Conservation (phyloP, 768 basidiomycete genomes). For the Lyophyllum atratum region DNA sequence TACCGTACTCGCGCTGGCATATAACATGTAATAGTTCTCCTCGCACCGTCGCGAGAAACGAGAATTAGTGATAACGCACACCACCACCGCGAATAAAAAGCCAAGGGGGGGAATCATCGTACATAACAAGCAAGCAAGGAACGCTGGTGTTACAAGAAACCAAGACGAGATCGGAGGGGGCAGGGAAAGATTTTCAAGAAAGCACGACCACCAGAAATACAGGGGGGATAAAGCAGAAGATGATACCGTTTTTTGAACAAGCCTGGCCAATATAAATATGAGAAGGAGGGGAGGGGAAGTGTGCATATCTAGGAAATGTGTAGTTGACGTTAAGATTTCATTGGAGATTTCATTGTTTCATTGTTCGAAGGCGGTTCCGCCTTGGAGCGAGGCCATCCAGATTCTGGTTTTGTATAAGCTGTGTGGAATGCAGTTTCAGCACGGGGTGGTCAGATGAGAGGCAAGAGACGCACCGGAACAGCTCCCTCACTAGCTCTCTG, state of each 20-base stretch:
- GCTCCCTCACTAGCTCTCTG: constrained; percentile 91
- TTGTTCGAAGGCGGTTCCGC: constrained; percentile 42
- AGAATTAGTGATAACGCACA: constrained; percentile 7
- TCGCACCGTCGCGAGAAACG: not conserved
- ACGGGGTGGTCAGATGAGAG: not conserved
- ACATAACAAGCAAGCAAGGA: constrained; percentile 7
- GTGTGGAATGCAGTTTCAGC: not conserved
- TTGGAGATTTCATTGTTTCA: constrained; percentile 13
- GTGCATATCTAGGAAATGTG: constrained; percentile 13
- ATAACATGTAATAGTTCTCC: constrained; percentile 15
- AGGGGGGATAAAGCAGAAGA: not conserved
- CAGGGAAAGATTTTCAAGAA: not conserved
- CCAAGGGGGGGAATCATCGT: not conserved
- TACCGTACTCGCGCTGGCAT: constrained; percentile 15
- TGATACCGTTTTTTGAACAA: constrained; percentile 6
- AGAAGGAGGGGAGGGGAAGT: not conserved
- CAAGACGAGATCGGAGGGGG: not conserved
- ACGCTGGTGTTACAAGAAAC: constrained; percentile 9
- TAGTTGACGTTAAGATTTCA: constrained; percentile 5
- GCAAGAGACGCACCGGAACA: constrained; percentile 69
- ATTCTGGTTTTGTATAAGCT: constrained; percentile 93
- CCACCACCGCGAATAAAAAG: not conserved
- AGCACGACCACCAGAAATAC: constrained; percentile 5
- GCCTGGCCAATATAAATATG: constrained; percentile 17
- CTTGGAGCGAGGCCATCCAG: constrained; percentile 90